Evolutionary conservation across 1,139 yeast species (phyloP).

Genomic region (Geotrichum aggregatum): DNA sequence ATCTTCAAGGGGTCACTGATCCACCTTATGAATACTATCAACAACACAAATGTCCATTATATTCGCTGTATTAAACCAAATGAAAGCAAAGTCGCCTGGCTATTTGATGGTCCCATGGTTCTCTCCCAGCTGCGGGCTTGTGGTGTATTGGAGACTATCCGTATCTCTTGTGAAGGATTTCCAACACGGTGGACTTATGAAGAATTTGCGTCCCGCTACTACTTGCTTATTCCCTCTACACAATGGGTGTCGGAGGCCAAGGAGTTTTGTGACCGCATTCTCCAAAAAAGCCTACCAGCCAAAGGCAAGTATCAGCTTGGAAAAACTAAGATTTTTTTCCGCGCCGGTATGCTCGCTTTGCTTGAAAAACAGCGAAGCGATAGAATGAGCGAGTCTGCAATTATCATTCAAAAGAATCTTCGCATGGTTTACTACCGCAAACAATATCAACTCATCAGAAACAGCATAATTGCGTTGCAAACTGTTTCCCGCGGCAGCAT

Average conservation of each 20-base stretch:
- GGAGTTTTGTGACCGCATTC: conserved; percentile 62
- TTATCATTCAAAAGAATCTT: conserved; percentile 79
- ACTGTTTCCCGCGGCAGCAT: conserved; percentile 59
- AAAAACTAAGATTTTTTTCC: conserved; percentile 80
- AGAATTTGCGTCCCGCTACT: conserved; percentile 88
- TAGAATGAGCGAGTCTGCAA: conserved; percentile 72
- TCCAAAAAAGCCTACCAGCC: conserved; percentile 60
- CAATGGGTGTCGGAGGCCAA: conserved; percentile 63
- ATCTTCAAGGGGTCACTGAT: conserved; percentile 89
- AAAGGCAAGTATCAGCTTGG: conserved; percentile 73
- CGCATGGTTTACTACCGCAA: conserved; percentile 64
- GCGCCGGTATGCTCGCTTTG: conserved; percentile 89
- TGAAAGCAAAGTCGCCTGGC: conserved; percentile 92
- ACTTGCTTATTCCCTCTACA: conserved; percentile 68
- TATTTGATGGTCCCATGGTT: conserved; percentile 92
- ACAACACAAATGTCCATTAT: conserved; percentile 92
- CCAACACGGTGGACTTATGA: conserved; percentile 95
- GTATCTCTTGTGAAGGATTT: conserved; percentile 96
- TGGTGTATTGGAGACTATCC: conserved; percentile 95
- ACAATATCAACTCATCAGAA: conserved; percentile 52
- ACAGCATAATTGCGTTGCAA: conserved; percentile 58
- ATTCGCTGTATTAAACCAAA: conserved; percentile 97
- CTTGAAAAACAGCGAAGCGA: conserved; percentile 81
- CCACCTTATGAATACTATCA: conserved; percentile 87
- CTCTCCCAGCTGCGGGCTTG: conserved; percentile 95